Evolutionary conservation across 2,329 filamentous ascomycete genomes (phyloP).

Genomic region (Nemania diffusa): DNA sequence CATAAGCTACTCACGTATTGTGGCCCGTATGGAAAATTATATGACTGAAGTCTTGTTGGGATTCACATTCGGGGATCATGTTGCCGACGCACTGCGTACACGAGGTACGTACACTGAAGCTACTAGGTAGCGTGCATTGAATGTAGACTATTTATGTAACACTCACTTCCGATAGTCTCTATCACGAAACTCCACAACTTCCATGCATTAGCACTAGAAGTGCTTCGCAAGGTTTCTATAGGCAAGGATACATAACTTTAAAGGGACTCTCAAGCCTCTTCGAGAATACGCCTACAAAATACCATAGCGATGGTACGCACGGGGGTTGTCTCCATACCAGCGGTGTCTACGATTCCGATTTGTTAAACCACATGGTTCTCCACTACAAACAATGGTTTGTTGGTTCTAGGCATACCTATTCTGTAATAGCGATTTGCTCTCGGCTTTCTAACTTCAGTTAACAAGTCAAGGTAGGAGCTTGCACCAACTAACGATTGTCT

Average conservation of each 20-base stretch:
- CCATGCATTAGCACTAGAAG: background rate
- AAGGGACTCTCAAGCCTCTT: background rate
- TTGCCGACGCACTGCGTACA: too few relatives aligned
- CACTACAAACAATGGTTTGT: conserved; percentile 7
- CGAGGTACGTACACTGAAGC: too few relatives aligned
- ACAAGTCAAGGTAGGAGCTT: background rate
- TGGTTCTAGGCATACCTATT: background rate
- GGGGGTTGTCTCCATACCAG: conserved; percentile 4
- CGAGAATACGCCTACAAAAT: too few relatives aligned
- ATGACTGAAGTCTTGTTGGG: background rate
- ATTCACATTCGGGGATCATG: background rate
- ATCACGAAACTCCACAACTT: too few relatives aligned
- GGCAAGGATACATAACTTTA: background rate
- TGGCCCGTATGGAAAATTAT: background rate
- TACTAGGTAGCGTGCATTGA: too few relatives aligned
- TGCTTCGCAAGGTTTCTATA: background rate
- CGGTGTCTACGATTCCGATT: conserved; percentile 5
- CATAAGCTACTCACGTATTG: background rate
- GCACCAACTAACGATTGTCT: background rate
- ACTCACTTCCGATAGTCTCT: background rate
- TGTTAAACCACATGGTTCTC: conserved; percentile 23
- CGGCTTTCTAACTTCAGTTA: conserved; percentile 14
- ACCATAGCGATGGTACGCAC: background rate
- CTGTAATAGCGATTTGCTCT: conserved; percentile 15
- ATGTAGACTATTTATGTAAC: background rate